phyloP scores from a whole-genome alignment of 2,329 filamentous ascomycete genomes.

The Colletotrichum brevisporum region DNA sequence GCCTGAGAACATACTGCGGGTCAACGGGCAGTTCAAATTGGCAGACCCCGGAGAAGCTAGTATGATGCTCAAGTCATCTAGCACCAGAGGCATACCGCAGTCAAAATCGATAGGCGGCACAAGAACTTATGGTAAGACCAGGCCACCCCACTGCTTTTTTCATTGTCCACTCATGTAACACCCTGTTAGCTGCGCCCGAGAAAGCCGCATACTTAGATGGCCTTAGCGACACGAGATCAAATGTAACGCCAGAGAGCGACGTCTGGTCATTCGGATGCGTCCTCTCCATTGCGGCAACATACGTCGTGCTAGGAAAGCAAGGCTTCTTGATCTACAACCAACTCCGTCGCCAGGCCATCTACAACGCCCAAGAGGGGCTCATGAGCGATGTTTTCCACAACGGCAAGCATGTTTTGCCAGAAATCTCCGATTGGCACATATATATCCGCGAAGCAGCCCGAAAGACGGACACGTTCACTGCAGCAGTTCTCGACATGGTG shows the following conservation, averaged over 20 bases:
- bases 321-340: conserved; percentile 15
- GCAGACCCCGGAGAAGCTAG: conserved; percentile 54
- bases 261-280: conserved; percentile 58
- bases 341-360: conserved; percentile 1
- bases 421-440: conserved; percentile 1
- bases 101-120: conserved; percentile 47
- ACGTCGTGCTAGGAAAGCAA: conserved; percentile 49
- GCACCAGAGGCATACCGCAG: background rate
- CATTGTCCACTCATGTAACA: background rate
- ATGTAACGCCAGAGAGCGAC: conserved; percentile 52
- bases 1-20: conserved; percentile 51
- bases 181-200: conserved; percentile 12
- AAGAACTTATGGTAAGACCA: conserved; percentile 51
- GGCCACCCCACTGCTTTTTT: background rate
- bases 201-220: conserved; percentile 3
- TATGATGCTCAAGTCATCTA: conserved; percentile 1
- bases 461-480: conserved; percentile 43
- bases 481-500: conserved; percentile 44
- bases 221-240: background rate
- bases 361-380: background rate
- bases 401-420: background rate
- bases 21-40: conserved; percentile 52
- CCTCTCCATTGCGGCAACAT: conserved; percentile 55
- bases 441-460: conserved; percentile 27
- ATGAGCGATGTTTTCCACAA: conserved; percentile 15